phyloP scores from a whole-genome alignment of 1,284 basidiomycete genomes.

The Schizophyllum commune region DNA sequence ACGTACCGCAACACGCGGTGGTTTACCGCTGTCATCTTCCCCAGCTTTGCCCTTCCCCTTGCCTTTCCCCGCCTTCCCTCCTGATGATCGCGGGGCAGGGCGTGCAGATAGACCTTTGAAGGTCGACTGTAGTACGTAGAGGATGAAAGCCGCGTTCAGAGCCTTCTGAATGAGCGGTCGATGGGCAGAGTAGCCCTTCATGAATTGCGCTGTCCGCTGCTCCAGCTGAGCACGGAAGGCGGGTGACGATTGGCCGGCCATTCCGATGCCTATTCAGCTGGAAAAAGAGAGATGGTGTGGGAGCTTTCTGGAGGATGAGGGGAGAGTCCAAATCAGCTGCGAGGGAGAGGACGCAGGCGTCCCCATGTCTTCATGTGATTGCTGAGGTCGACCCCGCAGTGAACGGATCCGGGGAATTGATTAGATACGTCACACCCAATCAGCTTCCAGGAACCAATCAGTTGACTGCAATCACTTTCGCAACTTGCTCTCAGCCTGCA shows the following conservation, averaged over 20 bases:
- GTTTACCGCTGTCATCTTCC: constrained; percentile 31
- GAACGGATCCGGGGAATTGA: background rate
- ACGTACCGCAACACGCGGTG: constrained; percentile 59
- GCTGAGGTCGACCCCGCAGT: background rate
- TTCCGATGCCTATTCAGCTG: background rate
- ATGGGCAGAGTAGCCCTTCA: constrained; percentile 49
- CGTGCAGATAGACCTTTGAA: constrained; percentile 43
- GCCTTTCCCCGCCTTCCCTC: constrained; percentile 36
- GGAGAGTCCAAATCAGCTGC: background rate
- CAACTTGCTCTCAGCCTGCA: too few species aligned
- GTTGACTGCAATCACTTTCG: background rate
- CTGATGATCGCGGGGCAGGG: constrained; percentile 22
- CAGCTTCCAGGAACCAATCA: too few species aligned
- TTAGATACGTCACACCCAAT: too few species aligned
- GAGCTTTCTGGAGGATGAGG: background rate
- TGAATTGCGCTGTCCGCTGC: constrained; percentile 31
- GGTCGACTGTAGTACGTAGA: constrained; percentile 57
- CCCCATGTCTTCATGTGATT: background rate
- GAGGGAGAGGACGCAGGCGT: background rate
- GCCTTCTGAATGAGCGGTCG: constrained; percentile 63
- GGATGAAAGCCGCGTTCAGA: constrained; percentile 55
- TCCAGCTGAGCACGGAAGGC: constrained; percentile 12
- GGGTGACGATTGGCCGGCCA: background rate
- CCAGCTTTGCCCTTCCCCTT: constrained; percentile 22
- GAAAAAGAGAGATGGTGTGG: background rate